Evolutionary conservation across 73 alveolate genomes (phyloP).

Genomic region (Paramecium pentaurelia): DNA sequence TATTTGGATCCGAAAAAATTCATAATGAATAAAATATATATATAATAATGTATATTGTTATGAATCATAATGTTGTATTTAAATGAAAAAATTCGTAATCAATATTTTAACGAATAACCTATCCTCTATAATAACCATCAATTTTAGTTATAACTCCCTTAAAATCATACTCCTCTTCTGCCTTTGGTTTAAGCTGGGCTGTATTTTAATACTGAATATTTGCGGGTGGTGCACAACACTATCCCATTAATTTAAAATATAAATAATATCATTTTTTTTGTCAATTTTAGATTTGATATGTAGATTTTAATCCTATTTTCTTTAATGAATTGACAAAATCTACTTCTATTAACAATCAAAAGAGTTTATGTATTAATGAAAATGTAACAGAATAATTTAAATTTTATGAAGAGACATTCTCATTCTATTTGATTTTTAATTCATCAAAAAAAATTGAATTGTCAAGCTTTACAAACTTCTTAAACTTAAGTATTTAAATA

Average conservation of each 20-base stretch:
- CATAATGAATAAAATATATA: slow-evolving; percentile 15
- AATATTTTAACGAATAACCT: slow-evolving; percentile 4
- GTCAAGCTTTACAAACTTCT: not conserved
- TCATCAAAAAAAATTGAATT: not conserved
- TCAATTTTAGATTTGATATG: not conserved
- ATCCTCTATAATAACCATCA: slow-evolving; percentile 43
- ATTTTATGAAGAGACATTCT: not conserved
- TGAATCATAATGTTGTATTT: not conserved
- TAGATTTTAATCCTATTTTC: not conserved
- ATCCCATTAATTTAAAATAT: not conserved
- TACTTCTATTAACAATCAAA: not conserved
- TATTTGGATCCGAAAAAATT: slow-evolving; percentile 20
- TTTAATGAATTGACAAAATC: not conserved
- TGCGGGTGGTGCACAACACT: slow-evolving; percentile 44
- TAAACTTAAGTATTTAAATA: not conserved
- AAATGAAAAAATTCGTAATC: not conserved
- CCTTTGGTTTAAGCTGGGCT: not conserved
- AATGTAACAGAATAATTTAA: not conserved
- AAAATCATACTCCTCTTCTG: slow-evolving; percentile 45
- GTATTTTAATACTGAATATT: not conserved
- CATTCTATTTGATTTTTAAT: not conserved
- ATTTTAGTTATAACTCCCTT: slow-evolving; percentile 29
- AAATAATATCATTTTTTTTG: not conserved
- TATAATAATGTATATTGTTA: not conserved
- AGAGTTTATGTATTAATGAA: not conserved